Percentiles rank a stretch among this genome's conserved stretches.
Evolutionary conservation across 305 asterid genomes (phyloP).

Genomic region (Fraxinus paxiana): DNA sequence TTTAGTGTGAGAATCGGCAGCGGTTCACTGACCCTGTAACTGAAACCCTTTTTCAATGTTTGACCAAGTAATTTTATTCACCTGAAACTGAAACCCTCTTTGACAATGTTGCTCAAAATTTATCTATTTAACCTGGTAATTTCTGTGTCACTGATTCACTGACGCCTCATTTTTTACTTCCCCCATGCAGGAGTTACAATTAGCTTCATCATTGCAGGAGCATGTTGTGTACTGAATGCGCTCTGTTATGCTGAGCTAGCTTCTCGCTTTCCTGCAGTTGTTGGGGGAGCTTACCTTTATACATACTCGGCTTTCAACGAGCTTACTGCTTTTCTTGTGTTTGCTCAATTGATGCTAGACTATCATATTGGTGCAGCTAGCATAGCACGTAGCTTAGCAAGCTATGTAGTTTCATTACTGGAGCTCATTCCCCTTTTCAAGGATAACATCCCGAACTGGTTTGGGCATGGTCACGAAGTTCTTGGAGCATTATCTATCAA

Average conservation of each 20-base stretch:
- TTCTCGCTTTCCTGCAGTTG: conserved; percentile 95
- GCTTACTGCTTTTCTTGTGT: conserved; percentile 90
- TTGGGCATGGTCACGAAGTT: conserved; percentile 82
- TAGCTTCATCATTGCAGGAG: conserved; percentile 85
- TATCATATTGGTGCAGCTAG: conserved; percentile 97
- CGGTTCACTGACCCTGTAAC: neutral
- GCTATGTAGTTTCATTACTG: conserved; percentile 65
- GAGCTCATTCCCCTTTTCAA: conserved; percentile 75
- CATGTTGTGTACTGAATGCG: conserved; percentile 77
- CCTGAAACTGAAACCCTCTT: neutral
- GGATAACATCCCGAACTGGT: conserved; percentile 71
- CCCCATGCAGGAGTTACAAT: conserved; percentile 69
- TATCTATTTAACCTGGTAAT: neutral
- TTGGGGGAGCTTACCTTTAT: conserved; percentile 94
- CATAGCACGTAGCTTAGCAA: conserved; percentile 90
- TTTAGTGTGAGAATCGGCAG: neutral
- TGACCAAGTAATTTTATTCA: neutral
- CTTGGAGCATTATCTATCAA: conserved; percentile 65
- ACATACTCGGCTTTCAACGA: conserved; percentile 92
- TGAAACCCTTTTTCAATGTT: neutral
- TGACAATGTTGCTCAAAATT: neutral
- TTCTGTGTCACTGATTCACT: conserved; percentile 14
- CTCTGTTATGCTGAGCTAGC: conserved; percentile 92
- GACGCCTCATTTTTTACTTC: conserved; percentile 18
- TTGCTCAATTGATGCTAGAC: conserved; percentile 87